Conservation (phyloP, 164 flowering plant genomes). For the Dillenia turbinata region DNA sequence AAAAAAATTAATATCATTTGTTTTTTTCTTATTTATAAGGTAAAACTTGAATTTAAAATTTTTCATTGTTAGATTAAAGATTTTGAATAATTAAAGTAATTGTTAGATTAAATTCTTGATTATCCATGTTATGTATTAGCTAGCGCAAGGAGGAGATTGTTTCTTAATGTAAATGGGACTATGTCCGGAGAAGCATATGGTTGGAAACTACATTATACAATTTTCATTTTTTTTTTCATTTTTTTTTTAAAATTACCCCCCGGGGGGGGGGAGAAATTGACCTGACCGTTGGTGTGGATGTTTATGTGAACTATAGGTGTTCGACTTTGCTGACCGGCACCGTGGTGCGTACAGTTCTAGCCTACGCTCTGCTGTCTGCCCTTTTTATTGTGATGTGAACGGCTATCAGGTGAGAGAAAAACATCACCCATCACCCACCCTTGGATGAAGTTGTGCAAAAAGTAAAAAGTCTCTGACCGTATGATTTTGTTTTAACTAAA, state of each 20-base stretch:
- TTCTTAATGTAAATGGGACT: no score
- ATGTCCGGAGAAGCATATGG: no score
- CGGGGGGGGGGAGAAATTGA: not conserved
- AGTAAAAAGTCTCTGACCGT: not conserved
- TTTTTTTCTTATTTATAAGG: no score
- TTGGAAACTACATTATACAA: not conserved
- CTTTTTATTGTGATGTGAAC: slow-evolving; percentile 89
- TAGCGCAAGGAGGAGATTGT: no score
- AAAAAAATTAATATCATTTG: no score
- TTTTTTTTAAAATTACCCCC: not conserved
- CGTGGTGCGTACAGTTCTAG: slow-evolving; percentile 86
- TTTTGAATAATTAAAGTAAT: no score
- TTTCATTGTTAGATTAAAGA: no score
- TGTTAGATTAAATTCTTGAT: no score
- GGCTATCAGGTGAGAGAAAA: slow-evolving; percentile 68
- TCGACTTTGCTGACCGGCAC: slow-evolving; percentile 83
- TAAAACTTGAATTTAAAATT: no score
- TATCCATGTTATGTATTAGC: no score
- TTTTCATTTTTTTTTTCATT: not conserved
- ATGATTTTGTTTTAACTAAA: not conserved
- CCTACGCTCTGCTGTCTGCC: slow-evolving; percentile 71
- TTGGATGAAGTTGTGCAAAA: not conserved
- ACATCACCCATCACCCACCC: slow-evolving; percentile 3
- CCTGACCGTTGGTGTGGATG: not conserved
- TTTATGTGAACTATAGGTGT: slow-evolving; percentile 42